Evolutionary conservation across 2,329 filamentous ascomycete species (phyloP), one percentile per base, ranked within the genome.

Genomic region (Phialocephala sp.): DNA sequence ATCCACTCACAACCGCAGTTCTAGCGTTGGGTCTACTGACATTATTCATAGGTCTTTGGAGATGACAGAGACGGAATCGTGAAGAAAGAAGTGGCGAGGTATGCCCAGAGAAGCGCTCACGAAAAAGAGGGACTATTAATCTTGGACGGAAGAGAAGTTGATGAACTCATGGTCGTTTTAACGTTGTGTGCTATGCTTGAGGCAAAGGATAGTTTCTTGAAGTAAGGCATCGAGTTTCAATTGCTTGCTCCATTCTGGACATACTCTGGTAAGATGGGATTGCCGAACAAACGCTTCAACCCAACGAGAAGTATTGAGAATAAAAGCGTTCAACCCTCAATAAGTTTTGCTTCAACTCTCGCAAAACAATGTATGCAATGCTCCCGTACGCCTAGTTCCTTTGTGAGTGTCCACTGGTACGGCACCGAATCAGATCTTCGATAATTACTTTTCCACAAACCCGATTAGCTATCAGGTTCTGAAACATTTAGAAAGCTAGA

Each of bases 111-210:
- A 37, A 63, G 56, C 41, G 32, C 60, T 4, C 60, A 50, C 36
- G 55, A 66, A 9, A 59, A 39, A 39, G 64, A 66, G 27, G 64
- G 64, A 2, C 35, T 66, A n/a, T 45, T 66, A 45, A 60, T 66
- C 3, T 36, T 66, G 55, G 60, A 66, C 22, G 45, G 43, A 37
- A 22, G 36, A 36, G 60, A 62, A 32, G 60, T 63, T 18, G 64
- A 66, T 56, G 64, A 66, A 45, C 24, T 66, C 24, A 35, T 66
- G 15, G 64, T 52, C 15, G 64, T 66, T 27, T 60, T 66, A 36
- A 66, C 64, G 2, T 45, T 66, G 22, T 62, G 59, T 52, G 64
- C 64, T 24, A 59, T 66, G 64, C 39, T 62, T 22, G 64, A 66
- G 20, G 54, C 22, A 14, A 66, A 63, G 36, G 64, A 63, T 43